Evolutionary conservation across 2,329 filamentous ascomycete species (phyloP).

Genomic region (Rutstroemia sp.): DNA sequence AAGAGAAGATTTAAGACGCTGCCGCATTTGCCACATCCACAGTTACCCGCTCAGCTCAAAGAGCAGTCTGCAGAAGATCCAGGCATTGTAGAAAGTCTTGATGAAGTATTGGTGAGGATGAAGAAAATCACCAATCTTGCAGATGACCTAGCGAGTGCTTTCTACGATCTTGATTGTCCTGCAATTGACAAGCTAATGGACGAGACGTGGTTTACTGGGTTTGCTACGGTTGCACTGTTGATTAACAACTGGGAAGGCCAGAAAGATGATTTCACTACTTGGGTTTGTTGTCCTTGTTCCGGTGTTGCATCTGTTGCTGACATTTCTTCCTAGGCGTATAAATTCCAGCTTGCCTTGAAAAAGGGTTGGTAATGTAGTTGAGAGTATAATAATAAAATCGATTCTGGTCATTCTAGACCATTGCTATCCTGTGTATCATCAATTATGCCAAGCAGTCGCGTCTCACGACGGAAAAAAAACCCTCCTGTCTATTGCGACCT

Average conservation of each 20-base stretch:
- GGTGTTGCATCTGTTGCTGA: slow-evolving; percentile 3
- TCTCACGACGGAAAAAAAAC: too few species aligned
- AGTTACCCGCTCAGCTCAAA: slow-evolving; percentile 27
- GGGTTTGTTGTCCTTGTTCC: slow-evolving; percentile 38
- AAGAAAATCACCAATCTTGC: slow-evolving; percentile 57
- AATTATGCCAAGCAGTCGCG: too few species aligned
- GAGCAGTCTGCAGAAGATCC: slow-evolving; percentile 12
- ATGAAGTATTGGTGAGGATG: slow-evolving; percentile 49
- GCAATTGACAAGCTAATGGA: slow-evolving; percentile 53
- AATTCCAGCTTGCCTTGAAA: slow-evolving; percentile 27
- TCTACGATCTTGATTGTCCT: slow-evolving; percentile 60
- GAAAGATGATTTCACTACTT: slow-evolving; percentile 70
- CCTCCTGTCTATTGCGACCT: too few species aligned
- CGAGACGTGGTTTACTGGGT: slow-evolving; percentile 53
- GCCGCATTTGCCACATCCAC: slow-evolving; percentile 36
- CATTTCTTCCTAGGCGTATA: slow-evolving; percentile 16
- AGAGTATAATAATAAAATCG: too few species aligned
- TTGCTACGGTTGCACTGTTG: slow-evolving; percentile 47
- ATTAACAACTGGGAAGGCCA: slow-evolving; percentile 53
- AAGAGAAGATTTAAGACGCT: slow-evolving; percentile 62
- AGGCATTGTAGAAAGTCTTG: slow-evolving; percentile 35
- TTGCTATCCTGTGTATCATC: too few species aligned
- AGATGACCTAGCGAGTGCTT: slow-evolving; percentile 61
- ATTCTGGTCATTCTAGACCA: too few species aligned
- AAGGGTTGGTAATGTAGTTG: slow-evolving; percentile 11